Evolutionary conservation across 129 eudicot genomes (phyloP).

Genomic region (Flaveria robusta): DNA sequence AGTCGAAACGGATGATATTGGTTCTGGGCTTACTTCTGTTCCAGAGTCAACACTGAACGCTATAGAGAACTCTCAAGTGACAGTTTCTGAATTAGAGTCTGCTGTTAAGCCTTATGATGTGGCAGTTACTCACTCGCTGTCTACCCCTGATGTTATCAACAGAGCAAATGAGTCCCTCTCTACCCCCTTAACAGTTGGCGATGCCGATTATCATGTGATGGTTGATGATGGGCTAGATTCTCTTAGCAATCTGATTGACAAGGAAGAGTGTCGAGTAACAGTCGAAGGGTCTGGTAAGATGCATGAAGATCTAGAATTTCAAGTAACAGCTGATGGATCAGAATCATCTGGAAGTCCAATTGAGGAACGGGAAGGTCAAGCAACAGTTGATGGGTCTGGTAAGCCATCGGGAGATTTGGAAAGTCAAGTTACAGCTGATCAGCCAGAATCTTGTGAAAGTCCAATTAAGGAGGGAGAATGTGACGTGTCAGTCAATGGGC

Average conservation of each 20-base stretch:
- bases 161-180: not conserved
- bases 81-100: constrained; percentile 18
- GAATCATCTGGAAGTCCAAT: constrained; percentile 23
- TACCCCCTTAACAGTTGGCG: constrained; percentile 20
- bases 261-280: constrained; percentile 23
- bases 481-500: constrained; percentile 29
- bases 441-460: constrained; percentile 29
- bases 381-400: constrained; percentile 21
- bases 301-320: constrained; percentile 28
- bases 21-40: constrained; percentile 15
- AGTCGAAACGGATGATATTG: constrained; percentile 12
- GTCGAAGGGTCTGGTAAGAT: constrained; percentile 13
- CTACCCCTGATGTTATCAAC: constrained; percentile 1
- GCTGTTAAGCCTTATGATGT: not conserved
- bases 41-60: constrained; percentile 14
- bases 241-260: constrained; percentile 10
- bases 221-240: constrained; percentile 21
- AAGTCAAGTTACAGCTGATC: constrained; percentile 23
- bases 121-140: constrained; percentile 7
- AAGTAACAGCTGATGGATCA: constrained; percentile 19
- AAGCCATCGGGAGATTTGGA: constrained; percentile 30
- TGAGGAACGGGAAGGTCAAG: constrained; percentile 22
- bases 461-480: constrained; percentile 21
- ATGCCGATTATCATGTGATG: constrained; percentile 22
- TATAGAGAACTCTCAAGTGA: constrained; percentile 18